phyloP scores from a whole-genome alignment of 306 rosid species.

The Quercus mongolica region DNA sequence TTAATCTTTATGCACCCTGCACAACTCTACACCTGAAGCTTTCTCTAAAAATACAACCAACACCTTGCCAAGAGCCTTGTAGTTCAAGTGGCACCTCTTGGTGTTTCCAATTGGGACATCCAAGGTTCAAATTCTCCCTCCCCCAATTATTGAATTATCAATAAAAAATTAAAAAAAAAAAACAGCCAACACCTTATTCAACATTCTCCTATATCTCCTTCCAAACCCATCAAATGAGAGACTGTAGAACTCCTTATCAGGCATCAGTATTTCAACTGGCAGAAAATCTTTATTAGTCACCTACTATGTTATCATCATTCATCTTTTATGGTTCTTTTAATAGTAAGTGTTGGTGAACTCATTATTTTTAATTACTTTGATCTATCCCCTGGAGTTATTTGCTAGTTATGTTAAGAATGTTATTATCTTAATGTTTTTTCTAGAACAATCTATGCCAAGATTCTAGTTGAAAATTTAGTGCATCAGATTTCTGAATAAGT shows the following conservation, averaged over 20 bases:
- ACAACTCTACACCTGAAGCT: background rate
- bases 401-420: background rate
- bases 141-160: too few relatives aligned
- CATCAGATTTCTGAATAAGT: slow-evolving; percentile 8
- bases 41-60: background rate
- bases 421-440: slow-evolving; percentile 1
- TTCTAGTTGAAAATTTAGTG: slow-evolving; percentile 2
- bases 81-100: too few relatives aligned
- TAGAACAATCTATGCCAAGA: slow-evolving; percentile 9
- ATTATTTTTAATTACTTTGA: background rate
- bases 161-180: too few relatives aligned
- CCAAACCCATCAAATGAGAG: background rate
- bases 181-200: background rate
- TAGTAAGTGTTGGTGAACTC: background rate
- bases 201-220: background rate
- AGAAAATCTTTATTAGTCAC: background rate
- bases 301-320: background rate
- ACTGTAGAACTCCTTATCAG: too few relatives aligned
- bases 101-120: too few relatives aligned
- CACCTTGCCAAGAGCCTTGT: background rate
- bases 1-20: background rate
- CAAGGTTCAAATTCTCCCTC: too few relatives aligned
- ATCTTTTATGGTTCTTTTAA: background rate
- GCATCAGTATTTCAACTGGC: too few relatives aligned
- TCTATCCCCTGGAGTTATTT: background rate